Percentiles rank a stretch among this genome's conserved stretches.
phyloP scores from a whole-genome alignment of 257 asterid genomes.

The Nicotiana sylvestris region DNA sequence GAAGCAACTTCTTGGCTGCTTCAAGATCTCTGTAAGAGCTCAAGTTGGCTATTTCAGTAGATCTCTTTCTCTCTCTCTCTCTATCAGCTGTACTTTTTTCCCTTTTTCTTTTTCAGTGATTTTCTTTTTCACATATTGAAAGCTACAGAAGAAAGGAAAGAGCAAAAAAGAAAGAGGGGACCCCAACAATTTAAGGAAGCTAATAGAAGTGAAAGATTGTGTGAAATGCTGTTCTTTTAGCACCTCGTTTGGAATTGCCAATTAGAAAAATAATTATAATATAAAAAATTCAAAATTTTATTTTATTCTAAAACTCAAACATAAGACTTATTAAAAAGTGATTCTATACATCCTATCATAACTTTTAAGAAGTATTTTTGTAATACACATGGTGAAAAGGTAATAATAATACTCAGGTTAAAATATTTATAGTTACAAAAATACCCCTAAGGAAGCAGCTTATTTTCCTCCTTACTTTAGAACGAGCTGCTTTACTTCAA shows the following conservation, averaged over 20 bases:
- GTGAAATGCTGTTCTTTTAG: background rate
- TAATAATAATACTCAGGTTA: no score
- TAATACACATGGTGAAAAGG: no score
- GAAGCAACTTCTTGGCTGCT: slow-evolving; percentile 48
- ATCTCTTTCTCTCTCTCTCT: slow-evolving; percentile 4
- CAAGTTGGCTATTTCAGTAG: slow-evolving; percentile 23
- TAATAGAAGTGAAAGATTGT: slow-evolving; percentile 12
- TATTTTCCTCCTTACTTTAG: background rate
- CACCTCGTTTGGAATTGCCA: background rate
- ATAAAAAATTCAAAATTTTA: background rate
- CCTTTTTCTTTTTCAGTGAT: slow-evolving; percentile 11
- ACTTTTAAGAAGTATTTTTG: no score
- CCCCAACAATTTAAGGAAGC: slow-evolving; percentile 20
- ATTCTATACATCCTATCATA: no score
- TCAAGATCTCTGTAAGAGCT: slow-evolving; percentile 16
- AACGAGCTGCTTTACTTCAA: no score
- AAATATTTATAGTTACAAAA: no score
- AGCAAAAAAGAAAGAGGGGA: background rate
- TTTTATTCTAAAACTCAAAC: no score
- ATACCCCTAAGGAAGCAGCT: background rate
- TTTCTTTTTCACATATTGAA: slow-evolving; percentile 4
- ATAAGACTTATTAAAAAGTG: no score
- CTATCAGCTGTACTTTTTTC: background rate
- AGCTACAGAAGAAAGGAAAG: slow-evolving; percentile 11
- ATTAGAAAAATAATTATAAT: background rate